A percentile compares a stretch with the other conserved stretches of the same genome.
These are phyloP conservation scores for Backusella macrospora DNA, from an alignment of 192 early-diverging fungal species.

Conservation along the genomic window DNA sequence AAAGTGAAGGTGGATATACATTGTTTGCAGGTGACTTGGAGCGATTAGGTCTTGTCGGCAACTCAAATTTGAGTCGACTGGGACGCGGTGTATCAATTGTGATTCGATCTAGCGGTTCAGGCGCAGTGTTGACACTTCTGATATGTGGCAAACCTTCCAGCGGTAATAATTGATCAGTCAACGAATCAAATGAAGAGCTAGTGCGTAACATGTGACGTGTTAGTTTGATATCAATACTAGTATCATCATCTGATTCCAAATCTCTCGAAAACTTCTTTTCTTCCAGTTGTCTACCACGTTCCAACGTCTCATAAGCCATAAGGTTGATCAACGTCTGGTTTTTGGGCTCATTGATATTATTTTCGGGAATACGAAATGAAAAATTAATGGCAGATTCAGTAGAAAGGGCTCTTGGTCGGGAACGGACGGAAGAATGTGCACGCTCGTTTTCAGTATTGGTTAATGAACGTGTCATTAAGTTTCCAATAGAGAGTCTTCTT, in stretches of 20 bases:
- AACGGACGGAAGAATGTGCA: neutral
- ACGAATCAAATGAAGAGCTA: constrained; percentile 25
- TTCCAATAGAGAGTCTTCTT: constrained; percentile 5
- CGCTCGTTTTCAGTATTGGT: neutral
- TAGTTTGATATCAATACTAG: too few relatives aligned
- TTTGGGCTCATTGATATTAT: neutral
- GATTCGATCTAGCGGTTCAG: neutral
- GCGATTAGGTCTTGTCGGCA: constrained; percentile 18
- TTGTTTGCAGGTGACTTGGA: constrained; percentile 10
- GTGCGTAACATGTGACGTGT: neutral
- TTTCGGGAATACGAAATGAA: constrained; percentile 3
- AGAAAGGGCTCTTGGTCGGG: constrained; percentile 13
- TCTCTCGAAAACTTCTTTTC: neutral
- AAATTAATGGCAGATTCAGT: neutral
- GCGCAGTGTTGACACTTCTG: constrained; percentile 9
- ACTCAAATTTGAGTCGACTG: constrained; percentile 28
- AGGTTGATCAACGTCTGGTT: constrained; percentile 3
- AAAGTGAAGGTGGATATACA: neutral
- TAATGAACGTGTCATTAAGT: constrained; percentile 7
- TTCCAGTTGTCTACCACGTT: neutral
- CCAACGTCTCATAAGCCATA: neutral
- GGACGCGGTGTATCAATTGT: constrained; percentile 5
- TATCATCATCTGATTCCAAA: neutral
- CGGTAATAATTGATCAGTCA: constrained; percentile 27
- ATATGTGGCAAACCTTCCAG: constrained; percentile 8